These are phyloP conservation scores for Elsinoe australis DNA, from an alignment of 2,329 filamentous ascomycete genomes.

Conservation along the genomic window DNA sequence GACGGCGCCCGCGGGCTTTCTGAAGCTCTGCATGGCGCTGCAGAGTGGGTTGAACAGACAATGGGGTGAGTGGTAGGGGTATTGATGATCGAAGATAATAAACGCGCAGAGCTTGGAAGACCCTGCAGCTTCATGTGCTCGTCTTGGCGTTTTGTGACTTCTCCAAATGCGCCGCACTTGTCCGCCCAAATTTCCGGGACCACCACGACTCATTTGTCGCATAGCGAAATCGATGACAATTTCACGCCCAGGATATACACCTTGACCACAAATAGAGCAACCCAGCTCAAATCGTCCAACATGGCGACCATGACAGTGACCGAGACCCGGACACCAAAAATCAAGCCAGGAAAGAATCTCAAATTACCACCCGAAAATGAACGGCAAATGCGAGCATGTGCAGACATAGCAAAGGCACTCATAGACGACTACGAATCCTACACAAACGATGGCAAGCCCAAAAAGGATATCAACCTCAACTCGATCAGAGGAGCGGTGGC, in stretches of 20 bases:
- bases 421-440: constrained; percentile 89
- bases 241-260: too few species aligned
- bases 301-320: constrained; percentile 60
- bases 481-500: constrained; percentile 75
- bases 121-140: constrained; percentile 11
- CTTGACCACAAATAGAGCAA: too few species aligned
- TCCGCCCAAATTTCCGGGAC: neutral
- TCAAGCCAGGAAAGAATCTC: constrained; percentile 56
- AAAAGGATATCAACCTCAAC: constrained; percentile 90
- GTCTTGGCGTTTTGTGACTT: constrained; percentile 16
- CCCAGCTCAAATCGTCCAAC: too few species aligned
- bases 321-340: constrained; percentile 40
- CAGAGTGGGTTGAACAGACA: constrained; percentile 10
- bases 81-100: constrained; percentile 7
- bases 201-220: neutral
- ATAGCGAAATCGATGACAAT: too few species aligned
- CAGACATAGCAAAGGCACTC: constrained; percentile 85
- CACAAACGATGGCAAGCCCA: constrained; percentile 62
- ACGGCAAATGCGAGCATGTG: constrained; percentile 85
- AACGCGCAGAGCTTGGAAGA: constrained; percentile 14
- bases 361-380: constrained; percentile 89
- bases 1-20: constrained; percentile 62
- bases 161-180: constrained; percentile 1
- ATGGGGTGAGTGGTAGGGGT: constrained; percentile 12
- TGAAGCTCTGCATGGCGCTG: constrained; percentile 72